A percentile compares a stretch with the other conserved stretches of the same genome.
phyloP scores from a whole-genome alignment of 2,329 filamentous ascomycete genomes.

The Aspergillus transmontanensis region DNA sequence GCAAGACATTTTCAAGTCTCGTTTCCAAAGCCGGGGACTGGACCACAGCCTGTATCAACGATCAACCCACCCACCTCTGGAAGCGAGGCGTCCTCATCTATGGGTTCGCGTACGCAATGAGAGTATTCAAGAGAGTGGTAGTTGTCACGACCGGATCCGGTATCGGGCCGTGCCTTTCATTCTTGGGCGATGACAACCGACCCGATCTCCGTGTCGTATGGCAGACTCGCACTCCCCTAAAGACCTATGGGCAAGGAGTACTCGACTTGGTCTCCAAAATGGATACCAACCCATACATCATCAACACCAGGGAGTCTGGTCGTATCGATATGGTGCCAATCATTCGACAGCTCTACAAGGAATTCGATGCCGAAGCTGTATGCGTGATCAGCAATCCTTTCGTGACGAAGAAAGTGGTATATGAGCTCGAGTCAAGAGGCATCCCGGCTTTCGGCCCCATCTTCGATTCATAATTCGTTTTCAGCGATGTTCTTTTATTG shows the following conservation, averaged over 20 bases:
- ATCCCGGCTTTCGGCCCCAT: slow-evolving; percentile 72
- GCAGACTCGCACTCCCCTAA: slow-evolving; percentile 64
- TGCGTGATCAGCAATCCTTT: slow-evolving; percentile 72
- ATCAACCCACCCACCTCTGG: slow-evolving; percentile 65
- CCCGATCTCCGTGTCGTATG: slow-evolving; percentile 64
- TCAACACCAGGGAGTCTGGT: slow-evolving; percentile 65
- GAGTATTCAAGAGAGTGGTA: slow-evolving; percentile 66
- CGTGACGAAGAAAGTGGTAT: slow-evolving; percentile 69
- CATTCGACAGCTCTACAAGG: slow-evolving; percentile 53
- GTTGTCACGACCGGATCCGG: slow-evolving; percentile 73
- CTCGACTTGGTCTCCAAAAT: slow-evolving; percentile 58
- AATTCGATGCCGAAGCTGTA: slow-evolving; percentile 64
- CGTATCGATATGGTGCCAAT: slow-evolving; percentile 63
- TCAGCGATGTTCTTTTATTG: slow-evolving; percentile 10
- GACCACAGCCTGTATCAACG: slow-evolving; percentile 66
- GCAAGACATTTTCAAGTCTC: slow-evolving; percentile 66
- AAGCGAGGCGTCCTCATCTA: slow-evolving; percentile 68
- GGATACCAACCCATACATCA: slow-evolving; percentile 65
- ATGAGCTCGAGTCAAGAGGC: slow-evolving; percentile 66
- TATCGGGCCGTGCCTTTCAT: slow-evolving; percentile 69
- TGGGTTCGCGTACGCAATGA: slow-evolving; percentile 68
- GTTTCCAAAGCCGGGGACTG: slow-evolving; percentile 76
- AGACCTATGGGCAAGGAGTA: slow-evolving; percentile 64
- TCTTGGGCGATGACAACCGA: slow-evolving; percentile 54
- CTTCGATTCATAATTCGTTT: slow-evolving; percentile 61